Conservation (phyloP, 371 early-diverging fungal genomes). For the Mortierella sp. region DNA sequence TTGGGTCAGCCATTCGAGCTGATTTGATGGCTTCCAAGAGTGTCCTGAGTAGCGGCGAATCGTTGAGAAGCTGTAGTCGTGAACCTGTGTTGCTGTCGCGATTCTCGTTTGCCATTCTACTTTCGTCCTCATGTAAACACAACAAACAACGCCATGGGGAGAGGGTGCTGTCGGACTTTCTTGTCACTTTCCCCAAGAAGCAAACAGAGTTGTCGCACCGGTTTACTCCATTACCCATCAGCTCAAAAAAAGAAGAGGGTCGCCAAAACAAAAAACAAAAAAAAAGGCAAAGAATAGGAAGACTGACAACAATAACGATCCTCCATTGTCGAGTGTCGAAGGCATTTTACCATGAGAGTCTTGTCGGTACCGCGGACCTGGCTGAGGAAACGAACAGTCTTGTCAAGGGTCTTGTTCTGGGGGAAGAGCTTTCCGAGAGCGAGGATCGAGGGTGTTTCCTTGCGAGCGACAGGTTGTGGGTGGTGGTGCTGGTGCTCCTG, state of each 20-base stretch:
- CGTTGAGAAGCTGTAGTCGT: neutral
- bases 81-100: neutral
- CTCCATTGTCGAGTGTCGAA: neutral
- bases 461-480: constrained; percentile 21
- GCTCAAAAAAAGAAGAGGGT: too few relatives aligned
- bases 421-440: constrained; percentile 57
- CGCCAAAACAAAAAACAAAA: too few relatives aligned
- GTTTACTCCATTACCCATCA: neutral
- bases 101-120: neutral
- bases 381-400: constrained; percentile 79
- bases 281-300: too few relatives aligned
- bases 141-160: neutral
- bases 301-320: too few relatives aligned
- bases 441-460: constrained; percentile 41
- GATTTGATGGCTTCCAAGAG: neutral
- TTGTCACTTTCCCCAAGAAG: neutral
- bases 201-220: neutral
- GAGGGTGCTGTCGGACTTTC: neutral
- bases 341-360: constrained; percentile 86
- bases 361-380: constrained; percentile 93
- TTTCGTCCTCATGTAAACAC: neutral
- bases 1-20: too few relatives aligned
- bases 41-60: neutral
- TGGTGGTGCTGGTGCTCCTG: constrained; percentile 27
- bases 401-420: constrained; percentile 67